Evolutionary conservation across 2,329 filamentous ascomycete species (phyloP).

Genomic region (Scedosporium dehoogii): DNA sequence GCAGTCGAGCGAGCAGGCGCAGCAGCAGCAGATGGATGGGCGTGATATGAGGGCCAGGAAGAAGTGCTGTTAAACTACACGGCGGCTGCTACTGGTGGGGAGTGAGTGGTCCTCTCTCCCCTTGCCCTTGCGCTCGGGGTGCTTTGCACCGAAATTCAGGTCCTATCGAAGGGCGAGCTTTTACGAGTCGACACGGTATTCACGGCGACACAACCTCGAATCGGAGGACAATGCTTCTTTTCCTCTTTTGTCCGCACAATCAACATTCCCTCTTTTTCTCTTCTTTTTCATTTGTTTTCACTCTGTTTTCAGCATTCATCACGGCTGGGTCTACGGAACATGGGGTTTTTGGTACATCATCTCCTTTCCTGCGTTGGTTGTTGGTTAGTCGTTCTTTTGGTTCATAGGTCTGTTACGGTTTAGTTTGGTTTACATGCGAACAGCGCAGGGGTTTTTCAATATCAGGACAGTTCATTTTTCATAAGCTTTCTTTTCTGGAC

Average conservation of each 20-base stretch:
- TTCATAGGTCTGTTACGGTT: not conserved
- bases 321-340: slow-evolving; percentile 3
- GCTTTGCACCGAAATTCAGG: too few relatives aligned
- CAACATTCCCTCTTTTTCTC: not conserved
- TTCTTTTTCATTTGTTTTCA: slow-evolving; percentile 5
- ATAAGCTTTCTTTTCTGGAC: not conserved
- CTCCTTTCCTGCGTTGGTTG: slow-evolving; percentile 7
- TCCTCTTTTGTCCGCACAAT: too few relatives aligned
- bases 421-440: not conserved
- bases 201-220: not conserved
- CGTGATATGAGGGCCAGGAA: slow-evolving; percentile 13
- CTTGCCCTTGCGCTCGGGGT: too few relatives aligned
- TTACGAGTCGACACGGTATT: not conserved
- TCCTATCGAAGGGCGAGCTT: too few relatives aligned
- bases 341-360: not conserved
- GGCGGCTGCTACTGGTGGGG: not conserved
- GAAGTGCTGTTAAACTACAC: slow-evolving; percentile 16
- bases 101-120: too few relatives aligned
- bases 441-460: not conserved
- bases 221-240: too few relatives aligned
- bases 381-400: slow-evolving; percentile 8
- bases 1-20: slow-evolving; percentile 12
- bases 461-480: not conserved
- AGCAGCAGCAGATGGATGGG: slow-evolving; percentile 9
- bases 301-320: slow-evolving; percentile 7